Evolutionary conservation across 345 rosid species (phyloP).

Genomic region (Melaleuca alternifolia): DNA sequence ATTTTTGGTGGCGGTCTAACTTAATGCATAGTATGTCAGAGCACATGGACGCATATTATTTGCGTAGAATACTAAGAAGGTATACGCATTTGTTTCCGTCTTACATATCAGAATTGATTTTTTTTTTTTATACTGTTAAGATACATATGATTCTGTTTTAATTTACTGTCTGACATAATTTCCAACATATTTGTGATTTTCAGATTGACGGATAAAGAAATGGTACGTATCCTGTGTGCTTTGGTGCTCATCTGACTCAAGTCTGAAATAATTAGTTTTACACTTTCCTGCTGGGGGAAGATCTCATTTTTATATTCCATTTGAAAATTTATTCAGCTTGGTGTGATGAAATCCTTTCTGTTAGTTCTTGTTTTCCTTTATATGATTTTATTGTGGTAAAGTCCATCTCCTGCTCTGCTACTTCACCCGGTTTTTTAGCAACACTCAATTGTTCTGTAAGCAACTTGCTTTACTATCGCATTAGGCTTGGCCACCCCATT

Average conservation of each 20-base stretch:
- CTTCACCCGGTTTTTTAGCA: not conserved
- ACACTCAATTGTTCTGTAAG: not conserved
- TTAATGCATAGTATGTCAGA: slow-evolving; percentile 50
- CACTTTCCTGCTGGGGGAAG: not conserved
- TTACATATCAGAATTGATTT: not conserved
- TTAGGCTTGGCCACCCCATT: not conserved
- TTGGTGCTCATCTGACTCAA: not conserved
- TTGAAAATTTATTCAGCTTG: not conserved
- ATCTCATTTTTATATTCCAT: not conserved
- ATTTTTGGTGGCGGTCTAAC: slow-evolving; percentile 86
- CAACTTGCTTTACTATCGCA: not conserved
- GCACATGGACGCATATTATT: slow-evolving; percentile 84
- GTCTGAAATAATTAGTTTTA: not conserved
- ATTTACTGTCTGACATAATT: slow-evolving; percentile 8
- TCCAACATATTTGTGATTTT: slow-evolving; percentile 6
- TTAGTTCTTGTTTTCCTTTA: not conserved
- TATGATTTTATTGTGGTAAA: not conserved
- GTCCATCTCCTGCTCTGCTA: not conserved
- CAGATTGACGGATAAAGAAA: slow-evolving; percentile 81
- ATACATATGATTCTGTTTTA: slow-evolving; percentile 12
- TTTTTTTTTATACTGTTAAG: not conserved
- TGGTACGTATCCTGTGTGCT: slow-evolving; percentile 32
- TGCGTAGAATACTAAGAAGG: slow-evolving; percentile 75
- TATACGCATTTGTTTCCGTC: not conserved
- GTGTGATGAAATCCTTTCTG: not conserved